These are phyloP conservation scores for Neurospora pannonica DNA, from an alignment of 495 filamentous ascomycete genomes.

Conservation along the genomic window DNA sequence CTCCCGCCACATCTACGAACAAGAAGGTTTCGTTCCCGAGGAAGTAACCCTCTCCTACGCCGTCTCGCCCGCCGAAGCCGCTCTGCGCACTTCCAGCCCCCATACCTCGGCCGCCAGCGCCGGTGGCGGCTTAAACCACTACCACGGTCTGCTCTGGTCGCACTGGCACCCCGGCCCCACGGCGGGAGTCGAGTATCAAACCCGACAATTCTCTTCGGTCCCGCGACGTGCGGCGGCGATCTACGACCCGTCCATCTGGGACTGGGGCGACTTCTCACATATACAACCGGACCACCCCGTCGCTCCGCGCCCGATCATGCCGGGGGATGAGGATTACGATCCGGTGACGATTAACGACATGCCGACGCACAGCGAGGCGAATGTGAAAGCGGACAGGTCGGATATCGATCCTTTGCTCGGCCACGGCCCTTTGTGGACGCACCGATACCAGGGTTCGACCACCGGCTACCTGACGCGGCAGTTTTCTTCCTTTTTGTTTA, in stretches of 20 bases:
- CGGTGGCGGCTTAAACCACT: not conserved
- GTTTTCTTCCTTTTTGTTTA: not conserved
- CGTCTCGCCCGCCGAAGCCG: not conserved
- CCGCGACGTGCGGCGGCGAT: no score
- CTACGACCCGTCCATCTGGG: not conserved
- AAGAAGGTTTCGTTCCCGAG: not conserved
- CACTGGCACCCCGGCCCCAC: not conserved
- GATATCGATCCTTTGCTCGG: conserved; percentile 7
- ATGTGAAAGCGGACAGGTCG: conserved; percentile 17
- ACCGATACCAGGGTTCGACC: not conserved
- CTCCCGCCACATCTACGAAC: not conserved
- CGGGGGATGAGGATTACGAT: not conserved
- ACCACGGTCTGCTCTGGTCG: not conserved
- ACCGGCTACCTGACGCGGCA: not conserved
- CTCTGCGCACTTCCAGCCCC: not conserved
- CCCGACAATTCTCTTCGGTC: no score
- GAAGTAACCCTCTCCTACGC: not conserved
- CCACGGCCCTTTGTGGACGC: not conserved
- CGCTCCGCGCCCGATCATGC: not conserved
- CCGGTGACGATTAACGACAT: conserved; percentile 12
- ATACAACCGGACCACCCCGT: not conserved
- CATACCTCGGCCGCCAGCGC: not conserved
- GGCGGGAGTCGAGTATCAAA: not conserved
- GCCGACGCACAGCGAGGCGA: conserved; percentile 20
- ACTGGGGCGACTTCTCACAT: not conserved